These are phyloP conservation scores for Phytophthora europaea DNA, from an alignment of 352 stramenopile species.

Conservation along the genomic window DNA sequence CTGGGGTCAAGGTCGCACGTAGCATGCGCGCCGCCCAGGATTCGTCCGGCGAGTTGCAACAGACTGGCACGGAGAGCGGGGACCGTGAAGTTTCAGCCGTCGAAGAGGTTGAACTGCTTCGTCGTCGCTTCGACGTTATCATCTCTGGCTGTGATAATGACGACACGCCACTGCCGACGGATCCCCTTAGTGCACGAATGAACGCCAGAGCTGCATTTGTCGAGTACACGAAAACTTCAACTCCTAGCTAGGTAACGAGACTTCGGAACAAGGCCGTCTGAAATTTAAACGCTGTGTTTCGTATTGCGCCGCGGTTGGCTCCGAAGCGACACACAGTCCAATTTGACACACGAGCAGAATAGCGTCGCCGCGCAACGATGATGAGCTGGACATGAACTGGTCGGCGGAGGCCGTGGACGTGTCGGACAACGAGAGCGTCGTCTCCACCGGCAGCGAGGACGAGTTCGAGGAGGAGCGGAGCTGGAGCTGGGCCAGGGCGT, in stretches of 20 bases:
- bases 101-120: slow-evolving; percentile 37
- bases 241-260: slow-evolving; percentile 8
- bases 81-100: not conserved
- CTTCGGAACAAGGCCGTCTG: no score
- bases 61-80: slow-evolving; percentile 1
- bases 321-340: not conserved
- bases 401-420: slow-evolving; percentile 44
- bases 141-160: slow-evolving; percentile 23
- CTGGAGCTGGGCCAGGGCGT: slow-evolving; percentile 52
- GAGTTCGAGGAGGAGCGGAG: slow-evolving; percentile 75
- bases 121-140: slow-evolving; percentile 54
- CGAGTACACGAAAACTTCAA: slow-evolving; percentile 32
- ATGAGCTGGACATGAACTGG: slow-evolving; percentile 80
- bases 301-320: not conserved
- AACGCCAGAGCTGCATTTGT: slow-evolving; percentile 45
- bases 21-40: slow-evolving; percentile 49
- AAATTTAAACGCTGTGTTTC: no score
- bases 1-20: slow-evolving; percentile 57
- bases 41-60: slow-evolving; percentile 1
- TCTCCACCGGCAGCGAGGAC: slow-evolving; percentile 83
- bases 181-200: slow-evolving; percentile 8
- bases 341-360: not conserved
- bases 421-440: slow-evolving; percentile 58
- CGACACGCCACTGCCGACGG: slow-evolving; percentile 16
- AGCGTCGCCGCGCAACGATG: slow-evolving; percentile 49